phyloP scores from a whole-genome alignment of 495 filamentous ascomycete genomes.

The Trichoderma virens region DNA sequence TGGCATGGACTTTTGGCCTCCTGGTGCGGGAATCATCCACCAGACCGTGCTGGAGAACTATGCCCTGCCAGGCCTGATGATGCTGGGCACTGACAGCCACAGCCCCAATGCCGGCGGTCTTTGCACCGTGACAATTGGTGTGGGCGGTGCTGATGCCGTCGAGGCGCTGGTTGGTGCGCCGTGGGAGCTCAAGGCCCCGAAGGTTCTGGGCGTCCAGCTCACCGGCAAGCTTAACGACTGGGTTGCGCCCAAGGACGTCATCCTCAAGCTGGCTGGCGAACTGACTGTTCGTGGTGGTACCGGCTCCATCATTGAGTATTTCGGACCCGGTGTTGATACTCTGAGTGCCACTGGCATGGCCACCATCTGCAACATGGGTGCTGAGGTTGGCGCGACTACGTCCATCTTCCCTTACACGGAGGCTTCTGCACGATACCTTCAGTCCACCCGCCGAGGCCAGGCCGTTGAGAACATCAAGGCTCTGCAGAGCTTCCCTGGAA shows the following conservation, averaged over 20 bases:
- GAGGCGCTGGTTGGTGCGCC: slow-evolving; percentile 94
- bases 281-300: slow-evolving; percentile 93
- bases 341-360: slow-evolving; percentile 91
- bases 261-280: slow-evolving; percentile 78
- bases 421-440: slow-evolving; percentile 60
- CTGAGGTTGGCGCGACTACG: slow-evolving; percentile 93
- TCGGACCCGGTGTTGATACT: slow-evolving; percentile 76
- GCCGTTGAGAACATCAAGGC: slow-evolving; percentile 56
- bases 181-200: slow-evolving; percentile 94
- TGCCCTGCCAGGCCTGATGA: slow-evolving; percentile 94
- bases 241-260: slow-evolving; percentile 92
- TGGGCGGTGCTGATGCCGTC: slow-evolving; percentile 94
- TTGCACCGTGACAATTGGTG: slow-evolving; percentile 91
- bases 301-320: slow-evolving; percentile 89
- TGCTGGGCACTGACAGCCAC: slow-evolving; percentile 98
- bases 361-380: slow-evolving; percentile 80
- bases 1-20: slow-evolving; percentile 98
- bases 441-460: slow-evolving; percentile 69
- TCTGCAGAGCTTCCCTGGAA: slow-evolving; percentile 39
- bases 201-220: slow-evolving; percentile 77
- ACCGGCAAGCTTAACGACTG: slow-evolving; percentile 80
- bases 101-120: slow-evolving; percentile 94
- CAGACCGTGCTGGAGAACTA: slow-evolving; percentile 98
- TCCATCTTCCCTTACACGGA: slow-evolving; percentile 66
- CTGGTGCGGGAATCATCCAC: slow-evolving; percentile 98